Conservation (phyloP, 129 eudicot species). For the Centella asiatica region DNA sequence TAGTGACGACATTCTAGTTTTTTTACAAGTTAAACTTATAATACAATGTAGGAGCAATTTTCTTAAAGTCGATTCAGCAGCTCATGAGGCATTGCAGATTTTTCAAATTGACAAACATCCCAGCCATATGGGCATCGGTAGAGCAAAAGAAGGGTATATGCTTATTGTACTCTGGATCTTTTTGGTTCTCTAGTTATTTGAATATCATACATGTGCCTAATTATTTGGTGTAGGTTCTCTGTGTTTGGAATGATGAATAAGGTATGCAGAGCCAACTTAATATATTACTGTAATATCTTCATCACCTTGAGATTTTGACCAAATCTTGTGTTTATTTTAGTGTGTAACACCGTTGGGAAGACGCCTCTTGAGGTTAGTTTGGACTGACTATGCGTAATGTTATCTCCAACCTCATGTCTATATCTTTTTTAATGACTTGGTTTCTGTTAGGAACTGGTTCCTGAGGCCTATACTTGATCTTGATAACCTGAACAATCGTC, state of each 20-base stretch:
- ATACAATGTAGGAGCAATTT: constrained; percentile 61
- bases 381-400: constrained; percentile 3
- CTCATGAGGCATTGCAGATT: constrained; percentile 93
- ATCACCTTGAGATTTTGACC: constrained; percentile 6
- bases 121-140: constrained; percentile 95
- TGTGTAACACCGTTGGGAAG: constrained; percentile 94
- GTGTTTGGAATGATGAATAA: constrained; percentile 97
- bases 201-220: constrained; percentile 4
- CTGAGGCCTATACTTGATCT: constrained; percentile 86
- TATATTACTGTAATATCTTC: constrained; percentile 12
- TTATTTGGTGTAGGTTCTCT: constrained; percentile 63
- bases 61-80: constrained; percentile 84
- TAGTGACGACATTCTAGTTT: background rate
- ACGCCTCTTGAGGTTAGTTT: constrained; percentile 73
- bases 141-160: constrained; percentile 87
- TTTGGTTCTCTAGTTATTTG: background rate
- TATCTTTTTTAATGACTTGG: constrained; percentile 15
- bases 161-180: constrained; percentile 1
- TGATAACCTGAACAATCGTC: constrained; percentile 63
- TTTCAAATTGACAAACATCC: constrained; percentile 94
- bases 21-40: constrained; percentile 14
- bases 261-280: constrained; percentile 37
- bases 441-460: constrained; percentile 71
- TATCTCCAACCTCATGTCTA: constrained; percentile 4
- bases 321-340: constrained; percentile 29